Evolutionary conservation across 306 rosid species (phyloP).

Genomic region (Cucurbita pepo): DNA sequence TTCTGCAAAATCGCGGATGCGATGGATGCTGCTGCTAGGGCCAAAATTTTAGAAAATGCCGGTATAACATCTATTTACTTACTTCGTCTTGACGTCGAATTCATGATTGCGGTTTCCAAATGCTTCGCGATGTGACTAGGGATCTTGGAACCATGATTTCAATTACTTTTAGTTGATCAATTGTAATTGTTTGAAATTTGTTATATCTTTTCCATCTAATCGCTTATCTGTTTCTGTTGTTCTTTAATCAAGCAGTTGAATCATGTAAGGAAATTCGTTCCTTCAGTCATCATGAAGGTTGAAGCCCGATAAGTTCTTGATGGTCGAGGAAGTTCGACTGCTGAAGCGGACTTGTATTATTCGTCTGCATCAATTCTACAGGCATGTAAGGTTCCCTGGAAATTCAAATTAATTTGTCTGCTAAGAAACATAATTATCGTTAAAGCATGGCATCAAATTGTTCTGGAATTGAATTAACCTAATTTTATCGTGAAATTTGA

Average conservation of each 20-base stretch:
- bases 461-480: not conserved
- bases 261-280: slow-evolving; percentile 52
- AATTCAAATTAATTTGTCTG: not conserved
- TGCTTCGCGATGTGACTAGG: not conserved
- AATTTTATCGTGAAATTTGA: not conserved
- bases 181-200: not conserved
- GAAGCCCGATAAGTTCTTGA: slow-evolving; percentile 80
- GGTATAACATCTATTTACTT: not conserved
- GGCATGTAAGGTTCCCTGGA: slow-evolving; percentile 38
- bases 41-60: slow-evolving; percentile 26
- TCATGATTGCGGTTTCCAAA: not conserved
- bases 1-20: slow-evolving; percentile 77
- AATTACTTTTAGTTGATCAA: not conserved
- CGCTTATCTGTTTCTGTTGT: not conserved
- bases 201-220: not conserved
- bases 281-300: slow-evolving; percentile 50
- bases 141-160: not conserved
- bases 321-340: slow-evolving; percentile 81
- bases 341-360: slow-evolving; percentile 50
- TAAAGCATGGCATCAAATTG: not conserved
- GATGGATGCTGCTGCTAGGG: slow-evolving; percentile 73
- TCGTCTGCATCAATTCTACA: slow-evolving; percentile 47
- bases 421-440: not conserved
- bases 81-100: not conserved
- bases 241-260: slow-evolving; percentile 28